These are phyloP conservation scores for Leishmania lainsoni DNA, from an alignment of 208 protist species.

Conservation along the genomic window DNA sequence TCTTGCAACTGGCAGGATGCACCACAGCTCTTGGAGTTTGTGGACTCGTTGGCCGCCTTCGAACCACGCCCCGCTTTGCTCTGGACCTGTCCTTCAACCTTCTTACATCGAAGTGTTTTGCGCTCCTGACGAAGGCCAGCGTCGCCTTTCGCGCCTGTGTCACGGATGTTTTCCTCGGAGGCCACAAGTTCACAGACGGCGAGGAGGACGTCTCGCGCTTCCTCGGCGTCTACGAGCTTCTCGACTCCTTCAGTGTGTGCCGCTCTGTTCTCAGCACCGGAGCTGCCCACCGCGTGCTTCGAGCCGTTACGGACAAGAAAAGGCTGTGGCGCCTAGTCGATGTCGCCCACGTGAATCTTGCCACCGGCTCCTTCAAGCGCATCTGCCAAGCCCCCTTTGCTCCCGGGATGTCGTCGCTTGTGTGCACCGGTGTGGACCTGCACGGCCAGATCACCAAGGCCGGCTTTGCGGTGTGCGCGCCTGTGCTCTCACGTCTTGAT, in stretches of 20 bases:
- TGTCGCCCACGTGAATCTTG: constrained; percentile 24
- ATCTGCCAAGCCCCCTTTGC: constrained; percentile 28
- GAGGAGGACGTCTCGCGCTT: constrained; percentile 32
- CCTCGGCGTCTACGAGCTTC: constrained; percentile 29
- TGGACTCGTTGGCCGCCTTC: constrained; percentile 34
- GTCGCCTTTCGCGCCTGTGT: constrained; percentile 17
- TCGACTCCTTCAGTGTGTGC: constrained; percentile 32
- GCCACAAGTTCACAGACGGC: constrained; percentile 27
- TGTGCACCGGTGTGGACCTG: constrained; percentile 26
- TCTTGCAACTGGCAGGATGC: constrained; percentile 48
- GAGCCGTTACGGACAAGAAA: constrained; percentile 36
- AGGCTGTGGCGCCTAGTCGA: constrained; percentile 33
- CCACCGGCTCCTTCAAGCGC: constrained; percentile 28
- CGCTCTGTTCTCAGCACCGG: constrained; percentile 28
- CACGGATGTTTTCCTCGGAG: constrained; percentile 40
- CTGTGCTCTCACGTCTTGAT: constrained; percentile 37
- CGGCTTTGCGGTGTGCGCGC: constrained; percentile 24
- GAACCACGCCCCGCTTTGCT: constrained; percentile 32
- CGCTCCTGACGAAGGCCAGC: constrained; percentile 29
- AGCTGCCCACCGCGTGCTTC: constrained; percentile 38
- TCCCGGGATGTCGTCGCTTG: constrained; percentile 17
- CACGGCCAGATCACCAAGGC: constrained; percentile 37
- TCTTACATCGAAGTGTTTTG: constrained; percentile 38
- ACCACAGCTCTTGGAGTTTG: constrained; percentile 38
- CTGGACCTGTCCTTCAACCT: constrained; percentile 51